Evolutionary conservation across 2,329 filamentous ascomycete genomes (phyloP).

Genomic region (Neofusicoccum parvum): DNA sequence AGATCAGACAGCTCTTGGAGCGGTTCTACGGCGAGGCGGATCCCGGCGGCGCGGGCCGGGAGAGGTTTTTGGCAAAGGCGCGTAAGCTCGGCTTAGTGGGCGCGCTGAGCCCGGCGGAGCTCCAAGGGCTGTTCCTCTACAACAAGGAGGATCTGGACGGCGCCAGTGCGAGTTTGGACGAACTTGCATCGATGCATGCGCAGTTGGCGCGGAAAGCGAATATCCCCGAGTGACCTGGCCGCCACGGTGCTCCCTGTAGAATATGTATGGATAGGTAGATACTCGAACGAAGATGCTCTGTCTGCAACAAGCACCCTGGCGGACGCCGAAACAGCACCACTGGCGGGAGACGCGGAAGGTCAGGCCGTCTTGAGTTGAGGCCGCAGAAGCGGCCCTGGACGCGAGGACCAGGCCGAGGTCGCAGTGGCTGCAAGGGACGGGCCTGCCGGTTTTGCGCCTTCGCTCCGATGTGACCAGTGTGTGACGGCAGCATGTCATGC

Average conservation of each 20-base stretch:
- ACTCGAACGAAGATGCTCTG: not conserved
- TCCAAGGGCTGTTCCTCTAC: slow-evolving; percentile 93
- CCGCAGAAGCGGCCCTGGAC: not conserved
- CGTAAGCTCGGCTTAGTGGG: slow-evolving; percentile 71
- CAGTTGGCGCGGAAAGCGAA: slow-evolving; percentile 17
- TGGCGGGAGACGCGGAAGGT: slow-evolving; percentile 1
- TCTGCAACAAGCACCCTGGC: not conserved
- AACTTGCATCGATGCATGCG: slow-evolving; percentile 42
- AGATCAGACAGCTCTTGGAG: slow-evolving; percentile 88
- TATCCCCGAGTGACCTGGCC: not conserved
- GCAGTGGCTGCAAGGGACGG: slow-evolving; percentile 8
- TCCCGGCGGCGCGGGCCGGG: slow-evolving; percentile 60
- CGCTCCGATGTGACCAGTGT: slow-evolving; percentile 4
- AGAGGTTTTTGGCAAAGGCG: slow-evolving; percentile 71
- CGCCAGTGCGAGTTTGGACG: slow-evolving; percentile 78
- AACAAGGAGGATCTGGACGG: slow-evolving; percentile 91
- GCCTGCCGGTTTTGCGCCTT: not conserved
- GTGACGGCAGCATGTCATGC: slow-evolving; percentile 15
- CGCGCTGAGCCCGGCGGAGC: slow-evolving; percentile 79
- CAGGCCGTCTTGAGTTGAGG: not conserved
- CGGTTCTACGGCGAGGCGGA: slow-evolving; percentile 91
- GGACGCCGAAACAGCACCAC: not conserved
- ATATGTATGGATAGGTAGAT: not conserved
- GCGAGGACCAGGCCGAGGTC: not conserved
- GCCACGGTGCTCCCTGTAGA: not conserved